Evolutionary conservation across 768 basidiomycete species (phyloP).

Genomic region (Botryobasidium botryosum): DNA sequence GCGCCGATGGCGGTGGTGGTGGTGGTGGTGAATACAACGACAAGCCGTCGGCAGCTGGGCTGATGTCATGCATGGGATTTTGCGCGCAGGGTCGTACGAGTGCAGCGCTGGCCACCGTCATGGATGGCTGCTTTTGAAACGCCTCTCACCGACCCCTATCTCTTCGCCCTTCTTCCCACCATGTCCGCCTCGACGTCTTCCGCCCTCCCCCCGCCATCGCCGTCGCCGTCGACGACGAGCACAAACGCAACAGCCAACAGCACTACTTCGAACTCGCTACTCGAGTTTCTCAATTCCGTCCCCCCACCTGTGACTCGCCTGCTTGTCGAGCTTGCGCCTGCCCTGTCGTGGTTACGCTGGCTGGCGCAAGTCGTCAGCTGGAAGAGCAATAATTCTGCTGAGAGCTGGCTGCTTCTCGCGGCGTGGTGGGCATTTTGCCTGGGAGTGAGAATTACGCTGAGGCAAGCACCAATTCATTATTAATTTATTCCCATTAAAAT

Average conservation of each 20-base stretch:
- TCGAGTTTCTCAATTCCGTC: slow-evolving; percentile 10
- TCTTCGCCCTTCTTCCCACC: slow-evolving; percentile 5
- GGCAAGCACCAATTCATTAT: slow-evolving; percentile 21
- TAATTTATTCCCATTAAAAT: background rate
- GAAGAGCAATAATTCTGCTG: slow-evolving; percentile 34
- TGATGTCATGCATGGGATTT: too few relatives aligned
- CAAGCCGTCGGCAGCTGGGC: too few relatives aligned
- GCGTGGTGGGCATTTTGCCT: slow-evolving; percentile 68
- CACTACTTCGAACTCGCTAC: slow-evolving; percentile 1
- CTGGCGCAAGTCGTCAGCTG: slow-evolving; percentile 38
- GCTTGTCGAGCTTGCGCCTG: slow-evolving; percentile 44
- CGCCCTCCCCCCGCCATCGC: background rate
- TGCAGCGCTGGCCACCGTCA: too few relatives aligned
- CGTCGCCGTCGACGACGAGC: background rate
- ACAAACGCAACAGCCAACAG: slow-evolving; percentile 6
- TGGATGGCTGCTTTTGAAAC: slow-evolving; percentile 9
- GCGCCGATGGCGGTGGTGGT: too few relatives aligned
- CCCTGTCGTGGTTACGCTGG: slow-evolving; percentile 29
- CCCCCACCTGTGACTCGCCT: slow-evolving; percentile 44
- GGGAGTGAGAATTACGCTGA: slow-evolving; percentile 32
- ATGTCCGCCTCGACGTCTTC: background rate
- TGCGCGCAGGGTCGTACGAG: too few relatives aligned
- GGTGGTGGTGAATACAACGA: too few relatives aligned
- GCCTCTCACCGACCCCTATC: slow-evolving; percentile 8
- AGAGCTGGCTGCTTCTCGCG: slow-evolving; percentile 49